These are phyloP conservation scores for Penicillium sp. DNA, from an alignment of 2,329 filamentous ascomycete species.

Conservation along the genomic window DNA sequence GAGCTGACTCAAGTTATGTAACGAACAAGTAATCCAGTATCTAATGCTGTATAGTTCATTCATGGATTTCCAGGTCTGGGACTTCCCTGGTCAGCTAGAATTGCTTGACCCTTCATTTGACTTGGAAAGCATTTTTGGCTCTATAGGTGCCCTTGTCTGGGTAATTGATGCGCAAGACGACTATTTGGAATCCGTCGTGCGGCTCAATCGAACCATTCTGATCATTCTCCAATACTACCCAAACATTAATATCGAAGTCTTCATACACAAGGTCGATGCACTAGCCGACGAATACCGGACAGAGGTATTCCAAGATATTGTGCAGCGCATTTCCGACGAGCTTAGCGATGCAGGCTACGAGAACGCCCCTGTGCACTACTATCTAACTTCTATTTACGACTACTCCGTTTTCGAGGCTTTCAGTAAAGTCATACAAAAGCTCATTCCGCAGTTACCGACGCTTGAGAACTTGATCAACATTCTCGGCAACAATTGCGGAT, in stretches of 20 bases:
- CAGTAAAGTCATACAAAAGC: conserved; percentile 95
- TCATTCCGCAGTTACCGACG: conserved; percentile 88
- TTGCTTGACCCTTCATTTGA: conserved; percentile 88
- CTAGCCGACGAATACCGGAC: conserved; percentile 93
- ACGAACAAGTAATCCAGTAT: neutral
- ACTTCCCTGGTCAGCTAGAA: conserved; percentile 92
- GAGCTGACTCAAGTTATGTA: conserved; percentile 35
- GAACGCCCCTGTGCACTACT: conserved; percentile 89
- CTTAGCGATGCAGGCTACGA: conserved; percentile 89
- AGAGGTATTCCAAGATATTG: conserved; percentile 94
- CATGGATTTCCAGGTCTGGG: conserved; percentile 99
- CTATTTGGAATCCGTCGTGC: conserved; percentile 84
- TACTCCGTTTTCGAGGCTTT: conserved; percentile 98
- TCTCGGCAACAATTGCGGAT: conserved; percentile 85
- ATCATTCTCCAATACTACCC: conserved; percentile 85
- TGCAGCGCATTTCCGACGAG: conserved; percentile 93
- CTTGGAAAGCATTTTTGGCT: conserved; percentile 88
- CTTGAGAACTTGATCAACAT: conserved; percentile 93
- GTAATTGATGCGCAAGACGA: conserved; percentile 98
- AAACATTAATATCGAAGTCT: conserved; percentile 94
- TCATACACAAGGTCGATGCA: conserved; percentile 99
- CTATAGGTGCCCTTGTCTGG: conserved; percentile 93
- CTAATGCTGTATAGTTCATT: conserved; percentile 65
- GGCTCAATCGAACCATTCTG: conserved; percentile 83
- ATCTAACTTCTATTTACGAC: conserved; percentile 97